A percentile compares a stretch with the other conserved stretches of the same genome.
phyloP scores from a whole-genome alignment of 2,329 filamentous ascomycete species.

The Ascochyta pisi region DNA sequence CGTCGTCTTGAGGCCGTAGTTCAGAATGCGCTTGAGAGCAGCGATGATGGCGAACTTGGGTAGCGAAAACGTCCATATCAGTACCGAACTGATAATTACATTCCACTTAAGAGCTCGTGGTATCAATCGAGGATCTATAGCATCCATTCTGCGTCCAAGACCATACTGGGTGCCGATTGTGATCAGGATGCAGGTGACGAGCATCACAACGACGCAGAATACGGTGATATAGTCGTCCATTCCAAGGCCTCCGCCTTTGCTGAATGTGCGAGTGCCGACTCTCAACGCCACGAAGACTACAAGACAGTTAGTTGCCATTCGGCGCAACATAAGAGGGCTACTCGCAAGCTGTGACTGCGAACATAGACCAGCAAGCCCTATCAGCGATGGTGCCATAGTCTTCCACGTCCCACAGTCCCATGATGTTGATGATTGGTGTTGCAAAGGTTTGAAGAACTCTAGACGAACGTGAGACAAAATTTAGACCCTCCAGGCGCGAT shows the following conservation, averaged over 20 bases:
- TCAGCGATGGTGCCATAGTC: conserved; percentile 5
- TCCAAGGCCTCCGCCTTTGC: conserved; percentile 4
- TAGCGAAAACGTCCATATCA: conserved; percentile 12
- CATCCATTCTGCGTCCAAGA: conserved; percentile 1
- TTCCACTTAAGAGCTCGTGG: conserved; percentile 8
- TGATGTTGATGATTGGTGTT: conserved; percentile 1
- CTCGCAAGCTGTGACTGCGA: conserved; percentile 1
- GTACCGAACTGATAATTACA: conserved; percentile 9
- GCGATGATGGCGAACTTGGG: conserved; percentile 9
- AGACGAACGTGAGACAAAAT: neutral
- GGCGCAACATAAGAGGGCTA: conserved; percentile 2
- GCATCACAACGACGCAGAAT: conserved; percentile 4
- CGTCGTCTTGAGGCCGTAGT: conserved; percentile 7
- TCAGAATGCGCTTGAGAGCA: conserved; percentile 6
- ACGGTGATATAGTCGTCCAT: conserved; percentile 5
- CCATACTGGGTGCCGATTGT: conserved; percentile 5
- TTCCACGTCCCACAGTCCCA: conserved; percentile 2
- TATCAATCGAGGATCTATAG: conserved; percentile 3
- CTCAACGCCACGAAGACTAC: conserved; percentile 7
- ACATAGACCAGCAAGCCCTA: conserved; percentile 5
- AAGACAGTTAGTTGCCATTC: conserved; percentile 3
- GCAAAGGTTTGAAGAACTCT: neutral
- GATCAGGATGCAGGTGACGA: conserved; percentile 5
- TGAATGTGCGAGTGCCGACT: conserved; percentile 3
- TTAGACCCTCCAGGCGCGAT: conserved; percentile 1